These are phyloP conservation scores for Daedalea quercina DNA, from an alignment of 768 basidiomycete genomes.

Conservation along the genomic window DNA sequence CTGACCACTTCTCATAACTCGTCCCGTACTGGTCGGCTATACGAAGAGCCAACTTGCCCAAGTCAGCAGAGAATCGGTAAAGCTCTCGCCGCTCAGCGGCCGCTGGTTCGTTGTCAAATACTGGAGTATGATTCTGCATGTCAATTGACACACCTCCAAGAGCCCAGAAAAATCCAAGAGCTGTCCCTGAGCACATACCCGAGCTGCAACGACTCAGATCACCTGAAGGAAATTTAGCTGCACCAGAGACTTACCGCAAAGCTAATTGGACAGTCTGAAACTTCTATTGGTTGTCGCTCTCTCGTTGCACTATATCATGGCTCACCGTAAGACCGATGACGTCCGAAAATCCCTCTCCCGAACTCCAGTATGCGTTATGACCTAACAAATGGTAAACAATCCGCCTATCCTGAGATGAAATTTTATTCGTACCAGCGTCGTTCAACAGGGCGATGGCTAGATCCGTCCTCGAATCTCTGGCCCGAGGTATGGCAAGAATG, in stretches of 20 bases:
- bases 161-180: constrained; percentile 69
- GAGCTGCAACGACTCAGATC: constrained; percentile 30
- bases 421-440: constrained; percentile 48
- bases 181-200: constrained; percentile 64
- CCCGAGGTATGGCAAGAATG: constrained; percentile 55
- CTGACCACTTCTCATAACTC: constrained; percentile 61
- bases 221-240: not conserved
- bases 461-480: constrained; percentile 51
- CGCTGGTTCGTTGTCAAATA: constrained; percentile 15
- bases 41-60: constrained; percentile 58
- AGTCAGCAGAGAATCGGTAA: constrained; percentile 61
- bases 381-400: constrained; percentile 29
- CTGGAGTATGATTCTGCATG: not conserved
- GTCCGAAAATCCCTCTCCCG: constrained; percentile 47
- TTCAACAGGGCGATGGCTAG: constrained; percentile 61
- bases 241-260: constrained; percentile 36
- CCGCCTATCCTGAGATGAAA: not conserved
- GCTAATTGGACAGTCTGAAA: constrained; percentile 58
- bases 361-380: constrained; percentile 68
- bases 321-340: constrained; percentile 61
- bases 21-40: constrained; percentile 63
- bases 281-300: constrained; percentile 1
- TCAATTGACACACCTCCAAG: constrained; percentile 39
- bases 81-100: constrained; percentile 56
- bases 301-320: too few relatives aligned